These are phyloP conservation scores for Trametes maxima DNA, from an alignment of 768 basidiomycete genomes.

Conservation along the genomic window DNA sequence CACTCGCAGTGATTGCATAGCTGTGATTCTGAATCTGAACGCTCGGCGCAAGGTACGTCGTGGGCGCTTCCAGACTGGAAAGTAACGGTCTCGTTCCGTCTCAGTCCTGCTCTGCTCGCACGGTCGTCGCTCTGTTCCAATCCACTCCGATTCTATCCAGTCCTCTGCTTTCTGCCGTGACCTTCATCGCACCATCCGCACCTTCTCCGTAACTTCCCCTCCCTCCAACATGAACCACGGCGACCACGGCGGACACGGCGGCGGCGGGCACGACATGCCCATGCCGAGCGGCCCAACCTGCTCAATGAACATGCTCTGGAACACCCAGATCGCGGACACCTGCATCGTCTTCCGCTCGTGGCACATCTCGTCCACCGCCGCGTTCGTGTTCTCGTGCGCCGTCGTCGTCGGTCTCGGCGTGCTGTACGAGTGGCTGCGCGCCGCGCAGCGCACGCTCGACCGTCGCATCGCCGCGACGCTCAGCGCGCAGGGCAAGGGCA, in stretches of 20 bases:
- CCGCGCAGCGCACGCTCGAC: conserved; percentile 62
- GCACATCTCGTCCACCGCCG: conserved; percentile 62
- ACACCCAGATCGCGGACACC: conserved; percentile 76
- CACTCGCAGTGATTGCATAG: background rate
- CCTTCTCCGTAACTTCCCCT: background rate
- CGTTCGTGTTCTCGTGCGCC: conserved; percentile 67
- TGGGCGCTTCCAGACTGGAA: background rate
- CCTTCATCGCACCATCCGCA: background rate
- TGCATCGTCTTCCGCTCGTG: conserved; percentile 81
- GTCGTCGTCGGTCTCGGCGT: conserved; percentile 68
- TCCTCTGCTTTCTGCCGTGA: background rate
- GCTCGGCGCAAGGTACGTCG: background rate
- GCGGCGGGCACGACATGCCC: conserved; percentile 26
- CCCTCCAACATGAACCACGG: conserved; percentile 35
- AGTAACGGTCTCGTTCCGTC: background rate
- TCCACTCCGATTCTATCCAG: background rate
- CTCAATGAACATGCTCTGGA: conserved; percentile 87
- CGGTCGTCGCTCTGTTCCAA: conserved; percentile 6
- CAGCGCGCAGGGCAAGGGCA: conserved; percentile 49
- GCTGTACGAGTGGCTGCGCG: conserved; percentile 80
- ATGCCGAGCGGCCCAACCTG: conserved; percentile 54
- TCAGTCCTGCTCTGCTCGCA: conserved; percentile 6
- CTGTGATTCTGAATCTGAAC: background rate
- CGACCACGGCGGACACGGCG: conserved; percentile 50
- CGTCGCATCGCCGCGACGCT: conserved; percentile 53